Conservation (phyloP, 371 early-diverging fungal species). For the Mucor ambiguus region DNA sequence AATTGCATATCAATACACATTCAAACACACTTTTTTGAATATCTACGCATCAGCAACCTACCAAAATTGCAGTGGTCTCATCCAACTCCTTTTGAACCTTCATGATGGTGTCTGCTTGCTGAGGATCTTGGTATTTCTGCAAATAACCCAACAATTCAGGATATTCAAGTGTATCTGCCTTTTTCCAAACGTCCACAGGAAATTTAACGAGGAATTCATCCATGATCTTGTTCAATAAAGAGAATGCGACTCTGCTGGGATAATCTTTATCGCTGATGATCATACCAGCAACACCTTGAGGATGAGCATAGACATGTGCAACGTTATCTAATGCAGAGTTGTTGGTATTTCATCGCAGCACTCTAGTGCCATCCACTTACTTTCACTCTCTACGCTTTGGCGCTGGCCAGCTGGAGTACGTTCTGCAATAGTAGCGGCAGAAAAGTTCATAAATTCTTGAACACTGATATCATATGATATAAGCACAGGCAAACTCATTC, state of each 20-base stretch:
- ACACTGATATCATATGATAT: slow-evolving; percentile 54
- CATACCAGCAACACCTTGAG: slow-evolving; percentile 76
- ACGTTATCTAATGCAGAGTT: slow-evolving; percentile 66
- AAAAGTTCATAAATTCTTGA: slow-evolving; percentile 90
- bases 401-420: slow-evolving; percentile 83
- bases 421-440: slow-evolving; percentile 84
- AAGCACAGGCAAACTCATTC: not conserved
- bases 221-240: slow-evolving; percentile 80
- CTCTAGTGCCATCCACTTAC: slow-evolving; percentile 48
- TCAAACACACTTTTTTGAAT: too few relatives aligned
- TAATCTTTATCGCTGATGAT: slow-evolving; percentile 91
- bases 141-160: slow-evolving; percentile 79
- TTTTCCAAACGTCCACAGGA: slow-evolving; percentile 63
- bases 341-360: not conserved
- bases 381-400: slow-evolving; percentile 84
- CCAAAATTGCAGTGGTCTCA: slow-evolving; percentile 95
- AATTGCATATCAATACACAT: not conserved
- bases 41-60: slow-evolving; percentile 27
- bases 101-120: slow-evolving; percentile 92
- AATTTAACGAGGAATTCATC: slow-evolving; percentile 86
- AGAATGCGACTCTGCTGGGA: slow-evolving; percentile 91
- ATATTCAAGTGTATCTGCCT: slow-evolving; percentile 48
- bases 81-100: slow-evolving; percentile 97
- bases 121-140: slow-evolving; percentile 89
- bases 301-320: slow-evolving; percentile 78